Evolutionary conservation across 805 yeast genomes (phyloP).

Genomic region (Spathaspora passalidarum): DNA sequence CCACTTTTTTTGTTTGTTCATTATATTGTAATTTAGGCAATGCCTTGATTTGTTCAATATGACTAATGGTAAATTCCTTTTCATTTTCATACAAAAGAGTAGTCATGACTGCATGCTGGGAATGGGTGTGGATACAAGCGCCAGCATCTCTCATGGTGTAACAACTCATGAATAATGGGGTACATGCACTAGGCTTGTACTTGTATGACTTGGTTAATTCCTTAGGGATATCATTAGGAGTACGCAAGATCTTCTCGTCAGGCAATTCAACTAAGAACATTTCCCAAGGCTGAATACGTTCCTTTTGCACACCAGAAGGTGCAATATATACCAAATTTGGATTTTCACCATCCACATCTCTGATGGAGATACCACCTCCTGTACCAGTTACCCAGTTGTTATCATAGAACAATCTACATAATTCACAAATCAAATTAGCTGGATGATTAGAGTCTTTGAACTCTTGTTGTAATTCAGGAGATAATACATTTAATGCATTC

Average conservation of each 20-base stretch:
- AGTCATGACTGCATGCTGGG: constrained; percentile 82
- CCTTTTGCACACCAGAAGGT: constrained; percentile 97
- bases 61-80: constrained; percentile 68
- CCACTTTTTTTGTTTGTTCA: constrained; percentile 35
- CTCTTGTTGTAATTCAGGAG: constrained; percentile 15
- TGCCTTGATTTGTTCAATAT: constrained; percentile 92
- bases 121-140: constrained; percentile 94
- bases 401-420: constrained; percentile 72
- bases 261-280: constrained; percentile 71
- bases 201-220: constrained; percentile 37
- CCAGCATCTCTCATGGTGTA: constrained; percentile 71
- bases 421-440: constrained; percentile 78
- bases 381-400: constrained; percentile 95
- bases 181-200: constrained; percentile 90
- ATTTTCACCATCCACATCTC: constrained; percentile 42
- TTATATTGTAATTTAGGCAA: constrained; percentile 53
- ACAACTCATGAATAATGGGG: constrained; percentile 80
- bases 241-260: constrained; percentile 49
- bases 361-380: constrained; percentile 89
- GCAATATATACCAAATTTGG: constrained; percentile 66
- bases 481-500: neutral
- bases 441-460: constrained; percentile 64
- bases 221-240: constrained; percentile 48
- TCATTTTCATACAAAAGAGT: constrained; percentile 62
- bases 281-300: constrained; percentile 75